Conservation (phyloP, 2,329 filamentous ascomycete species). For the Cordyceps cicadae region DNA sequence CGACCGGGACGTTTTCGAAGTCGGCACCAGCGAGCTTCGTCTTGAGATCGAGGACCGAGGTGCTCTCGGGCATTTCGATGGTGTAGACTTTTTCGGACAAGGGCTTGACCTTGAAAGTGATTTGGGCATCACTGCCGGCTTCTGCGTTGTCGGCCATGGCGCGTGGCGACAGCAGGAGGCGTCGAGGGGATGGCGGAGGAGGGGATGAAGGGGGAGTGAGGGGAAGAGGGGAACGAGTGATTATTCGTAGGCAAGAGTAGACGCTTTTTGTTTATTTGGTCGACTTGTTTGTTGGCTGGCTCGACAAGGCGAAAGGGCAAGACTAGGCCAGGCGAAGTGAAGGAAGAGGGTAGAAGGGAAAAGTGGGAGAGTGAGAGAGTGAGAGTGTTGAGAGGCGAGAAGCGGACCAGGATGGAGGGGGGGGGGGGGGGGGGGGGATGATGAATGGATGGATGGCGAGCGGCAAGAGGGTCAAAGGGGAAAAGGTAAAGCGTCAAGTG, state of each 20-base stretch:
- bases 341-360: background rate
- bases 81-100: conserved; percentile 80
- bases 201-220: background rate
- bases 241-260: background rate
- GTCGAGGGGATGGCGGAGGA: background rate
- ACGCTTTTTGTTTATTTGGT: background rate
- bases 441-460: background rate
- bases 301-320: background rate
- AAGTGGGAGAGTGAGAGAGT: background rate
- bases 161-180: conserved; percentile 12
- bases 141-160: conserved; percentile 59
- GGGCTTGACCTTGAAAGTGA: conserved; percentile 98
- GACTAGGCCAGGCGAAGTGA: background rate
- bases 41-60: conserved; percentile 80
- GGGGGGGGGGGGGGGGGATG: too few relatives aligned
- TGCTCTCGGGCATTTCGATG: conserved; percentile 69
- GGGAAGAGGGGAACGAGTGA: background rate
- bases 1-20: conserved; percentile 76
- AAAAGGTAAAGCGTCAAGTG: background rate
- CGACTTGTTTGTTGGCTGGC: conserved; percentile 11
- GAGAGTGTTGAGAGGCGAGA: conserved; percentile 1
- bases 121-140: conserved; percentile 57
- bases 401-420: background rate
- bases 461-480: background rate
- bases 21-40: conserved; percentile 73